phyloP scores from a whole-genome alignment of 345 rosid species.

The Eucalyptus coolabah region DNA sequence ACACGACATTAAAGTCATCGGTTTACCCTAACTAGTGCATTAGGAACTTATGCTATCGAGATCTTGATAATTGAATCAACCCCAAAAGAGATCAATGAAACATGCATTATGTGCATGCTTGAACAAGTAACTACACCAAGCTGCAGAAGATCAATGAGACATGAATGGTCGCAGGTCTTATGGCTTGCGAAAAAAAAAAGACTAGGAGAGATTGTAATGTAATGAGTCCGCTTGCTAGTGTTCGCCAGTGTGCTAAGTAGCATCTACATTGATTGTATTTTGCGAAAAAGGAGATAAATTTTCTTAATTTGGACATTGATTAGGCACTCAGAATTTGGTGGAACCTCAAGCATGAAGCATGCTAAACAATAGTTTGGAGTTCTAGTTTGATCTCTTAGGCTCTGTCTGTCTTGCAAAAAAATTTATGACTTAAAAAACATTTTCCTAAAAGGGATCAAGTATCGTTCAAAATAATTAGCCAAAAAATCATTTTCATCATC shows the following conservation, averaged over 20 bases:
- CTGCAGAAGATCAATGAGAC: neutral
- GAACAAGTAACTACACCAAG: too few relatives aligned
- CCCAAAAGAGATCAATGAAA: neutral
- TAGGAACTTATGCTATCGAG: neutral
- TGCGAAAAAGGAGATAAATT: neutral
- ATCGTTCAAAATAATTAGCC: neutral
- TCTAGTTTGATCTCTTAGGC: neutral
- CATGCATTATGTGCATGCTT: neutral
- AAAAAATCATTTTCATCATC: neutral
- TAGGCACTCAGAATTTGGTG: neutral
- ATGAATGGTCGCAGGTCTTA: neutral
- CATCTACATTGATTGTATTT: neutral
- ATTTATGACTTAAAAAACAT: rapidly evolving
- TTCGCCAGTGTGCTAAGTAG: neutral
- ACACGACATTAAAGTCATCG: rapidly evolving
- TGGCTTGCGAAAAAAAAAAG: neutral
- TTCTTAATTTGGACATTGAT: neutral
- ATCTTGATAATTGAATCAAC: neutral
- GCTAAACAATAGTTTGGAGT: neutral
- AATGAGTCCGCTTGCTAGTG: neutral
- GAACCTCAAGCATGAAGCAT: neutral
- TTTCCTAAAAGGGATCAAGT: rapidly evolving
- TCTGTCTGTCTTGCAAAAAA: rapidly evolving
- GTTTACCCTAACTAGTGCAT: neutral
- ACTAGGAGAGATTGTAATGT: neutral